Percentiles rank a stretch among this genome's conserved stretches.
Evolutionary conservation across 202 grass and related monocot genomes (phyloP).

Genomic region (Setaria viridis): DNA sequence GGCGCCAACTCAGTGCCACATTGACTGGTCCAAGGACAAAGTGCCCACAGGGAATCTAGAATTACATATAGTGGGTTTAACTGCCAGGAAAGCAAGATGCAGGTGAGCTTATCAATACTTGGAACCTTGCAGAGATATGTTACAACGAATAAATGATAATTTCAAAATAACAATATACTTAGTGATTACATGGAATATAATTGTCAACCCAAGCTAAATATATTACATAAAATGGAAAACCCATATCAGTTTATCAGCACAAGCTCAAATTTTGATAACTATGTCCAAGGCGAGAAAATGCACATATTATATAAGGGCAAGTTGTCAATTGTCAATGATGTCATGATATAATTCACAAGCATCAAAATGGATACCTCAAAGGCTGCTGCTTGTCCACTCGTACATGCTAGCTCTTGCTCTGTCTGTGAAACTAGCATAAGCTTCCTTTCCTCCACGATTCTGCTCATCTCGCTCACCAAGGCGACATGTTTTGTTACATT

Average conservation of each 20-base stretch:
- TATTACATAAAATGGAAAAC: conserved; percentile 19
- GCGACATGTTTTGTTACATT: conserved; percentile 98
- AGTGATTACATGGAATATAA: conserved; percentile 5
- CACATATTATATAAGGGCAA: conserved; percentile 24
- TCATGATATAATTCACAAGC: conserved; percentile 13
- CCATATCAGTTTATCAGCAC: neutral
- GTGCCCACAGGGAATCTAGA: neutral
- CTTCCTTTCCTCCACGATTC: conserved; percentile 91
- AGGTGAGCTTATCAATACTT: neutral
- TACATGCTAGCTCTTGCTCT: conserved; percentile 96
- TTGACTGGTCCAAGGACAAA: neutral
- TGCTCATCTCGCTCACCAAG: conserved; percentile 98
- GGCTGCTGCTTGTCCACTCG: conserved; percentile 89
- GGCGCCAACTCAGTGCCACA: neutral
- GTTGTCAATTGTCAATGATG: conserved; percentile 9
- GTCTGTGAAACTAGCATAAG: conserved; percentile 97
- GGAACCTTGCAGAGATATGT: neutral
- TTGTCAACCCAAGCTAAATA: neutral
- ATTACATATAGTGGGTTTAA: neutral
- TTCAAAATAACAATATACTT: conserved; percentile 3
- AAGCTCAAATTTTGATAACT: conserved; percentile 3
- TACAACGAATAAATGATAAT: neutral
- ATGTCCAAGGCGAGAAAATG: conserved; percentile 15
- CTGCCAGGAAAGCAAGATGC: neutral
- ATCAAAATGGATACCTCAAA: conserved; percentile 74